Conservation (phyloP, 441 rosid genomes). For the Lepidium campestre region DNA sequence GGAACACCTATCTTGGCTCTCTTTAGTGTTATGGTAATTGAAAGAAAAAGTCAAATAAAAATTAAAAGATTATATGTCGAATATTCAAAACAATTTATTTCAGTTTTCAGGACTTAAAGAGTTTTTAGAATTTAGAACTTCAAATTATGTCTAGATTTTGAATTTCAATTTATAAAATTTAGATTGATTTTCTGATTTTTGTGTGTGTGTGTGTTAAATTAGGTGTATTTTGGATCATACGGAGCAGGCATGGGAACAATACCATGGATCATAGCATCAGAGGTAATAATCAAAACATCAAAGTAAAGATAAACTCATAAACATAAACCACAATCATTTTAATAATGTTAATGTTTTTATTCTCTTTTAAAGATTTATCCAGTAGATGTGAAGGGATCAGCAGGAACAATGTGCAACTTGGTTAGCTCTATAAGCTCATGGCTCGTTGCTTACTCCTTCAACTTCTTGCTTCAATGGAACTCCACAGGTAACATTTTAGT, state of each 20-base stretch:
- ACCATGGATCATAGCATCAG: conserved; percentile 32
- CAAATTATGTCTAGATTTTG: no score
- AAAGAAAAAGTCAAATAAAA: background rate
- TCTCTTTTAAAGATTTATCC: conserved; percentile 11
- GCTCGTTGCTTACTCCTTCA: conserved; percentile 23
- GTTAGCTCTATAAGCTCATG: conserved; percentile 16
- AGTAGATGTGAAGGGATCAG: conserved; percentile 25
- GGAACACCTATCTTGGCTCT: conserved; percentile 24
- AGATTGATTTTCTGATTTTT: background rate
- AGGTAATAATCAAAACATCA: background rate
- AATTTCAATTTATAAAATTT: no score
- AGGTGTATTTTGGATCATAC: conserved; percentile 26
- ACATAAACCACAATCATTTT: background rate
- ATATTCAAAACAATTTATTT: no score
- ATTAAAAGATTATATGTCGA: background rate
- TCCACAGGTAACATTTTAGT: conserved; percentile 7
- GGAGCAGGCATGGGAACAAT: conserved; percentile 25
- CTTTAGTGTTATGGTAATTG: conserved; percentile 23
- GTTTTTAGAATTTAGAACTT: no score
- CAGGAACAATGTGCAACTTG: conserved; percentile 22
- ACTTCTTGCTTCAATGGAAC: conserved; percentile 22
- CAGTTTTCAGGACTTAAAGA: no score
- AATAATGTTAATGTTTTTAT: background rate
- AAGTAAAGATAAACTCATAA: background rate
- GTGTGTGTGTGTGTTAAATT: background rate